A percentile compares a stretch with the other conserved stretches of the same genome.
Evolutionary conservation across 169 alveolate genomes (phyloP).

Genomic region (Plasmodium vivax): DNA sequence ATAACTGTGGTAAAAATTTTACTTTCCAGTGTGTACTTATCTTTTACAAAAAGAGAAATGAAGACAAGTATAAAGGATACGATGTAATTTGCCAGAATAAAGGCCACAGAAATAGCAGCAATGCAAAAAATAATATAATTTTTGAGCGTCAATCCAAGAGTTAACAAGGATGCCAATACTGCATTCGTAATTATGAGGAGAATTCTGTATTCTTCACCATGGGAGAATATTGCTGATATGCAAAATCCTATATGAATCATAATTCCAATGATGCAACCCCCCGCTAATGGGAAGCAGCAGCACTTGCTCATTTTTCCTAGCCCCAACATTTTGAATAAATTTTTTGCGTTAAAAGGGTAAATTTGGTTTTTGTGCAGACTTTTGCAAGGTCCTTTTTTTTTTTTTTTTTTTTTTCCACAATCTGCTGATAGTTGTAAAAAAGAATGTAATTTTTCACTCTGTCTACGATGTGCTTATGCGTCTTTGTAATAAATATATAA

Average conservation of each 20-base stretch:
- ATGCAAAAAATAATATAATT: slow-evolving; percentile 42
- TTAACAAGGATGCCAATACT: background rate
- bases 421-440: background rate
- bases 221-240: slow-evolving; percentile 13
- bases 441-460: background rate
- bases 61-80: background rate
- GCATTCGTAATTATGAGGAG: background rate
- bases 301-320: slow-evolving; percentile 10
- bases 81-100: background rate
- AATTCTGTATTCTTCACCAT: background rate
- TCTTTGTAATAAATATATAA: background rate
- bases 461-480: background rate
- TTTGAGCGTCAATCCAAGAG: slow-evolving; percentile 25
- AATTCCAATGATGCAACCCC: slow-evolving; percentile 27
- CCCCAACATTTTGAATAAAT: background rate
- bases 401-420: background rate
- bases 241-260: slow-evolving; percentile 1
- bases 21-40: background rate
- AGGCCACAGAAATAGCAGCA: slow-evolving; percentile 12
- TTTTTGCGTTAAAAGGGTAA: slow-evolving; percentile 3
- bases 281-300: slow-evolving; percentile 57
- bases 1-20: slow-evolving; percentile 9
- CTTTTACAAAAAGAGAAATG: background rate
- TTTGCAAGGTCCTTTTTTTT: background rate
- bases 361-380: background rate